phyloP scores from a whole-genome alignment of 495 filamentous ascomycete species.

The Opeltia flavorubescens region DNA sequence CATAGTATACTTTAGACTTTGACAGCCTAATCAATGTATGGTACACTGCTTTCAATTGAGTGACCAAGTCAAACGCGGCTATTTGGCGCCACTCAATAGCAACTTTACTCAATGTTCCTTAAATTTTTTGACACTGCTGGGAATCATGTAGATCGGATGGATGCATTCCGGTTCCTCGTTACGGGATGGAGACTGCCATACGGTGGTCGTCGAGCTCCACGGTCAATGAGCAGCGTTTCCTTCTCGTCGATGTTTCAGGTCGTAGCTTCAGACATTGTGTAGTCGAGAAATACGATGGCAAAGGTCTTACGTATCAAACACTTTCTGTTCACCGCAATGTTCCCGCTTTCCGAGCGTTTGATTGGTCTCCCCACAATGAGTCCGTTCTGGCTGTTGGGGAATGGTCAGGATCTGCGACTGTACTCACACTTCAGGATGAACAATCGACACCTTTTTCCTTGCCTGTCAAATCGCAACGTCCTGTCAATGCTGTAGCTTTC shows the following conservation, averaged over 20 bases:
- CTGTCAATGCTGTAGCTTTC: slow-evolving; percentile 86
- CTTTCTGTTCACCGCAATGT: slow-evolving; percentile 63
- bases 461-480: slow-evolving; percentile 68
- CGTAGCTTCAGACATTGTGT: slow-evolving; percentile 69
- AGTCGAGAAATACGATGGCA: slow-evolving; percentile 45
- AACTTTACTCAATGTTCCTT: no score
- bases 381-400: slow-evolving; percentile 76
- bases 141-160: no score
- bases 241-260: slow-evolving; percentile 70
- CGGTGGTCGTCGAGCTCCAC: slow-evolving; percentile 79
- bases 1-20: no score
- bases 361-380: slow-evolving; percentile 76
- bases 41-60: no score
- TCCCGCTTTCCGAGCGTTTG: slow-evolving; percentile 79
- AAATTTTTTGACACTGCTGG: no score
- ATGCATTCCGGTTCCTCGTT: no score
- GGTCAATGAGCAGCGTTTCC: slow-evolving; percentile 51
- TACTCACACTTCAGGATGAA: slow-evolving; percentile 58
- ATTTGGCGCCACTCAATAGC: no score
- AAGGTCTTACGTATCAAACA: slow-evolving; percentile 48
- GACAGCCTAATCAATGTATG: no score
- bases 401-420: slow-evolving; percentile 66
- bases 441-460: slow-evolving; percentile 53
- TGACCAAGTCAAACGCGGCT: no score
- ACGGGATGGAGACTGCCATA: slow-evolving; percentile 55